Conservation (phyloP, 2,329 filamentous ascomycete genomes). For the Corinectria fuckeliana region DNA sequence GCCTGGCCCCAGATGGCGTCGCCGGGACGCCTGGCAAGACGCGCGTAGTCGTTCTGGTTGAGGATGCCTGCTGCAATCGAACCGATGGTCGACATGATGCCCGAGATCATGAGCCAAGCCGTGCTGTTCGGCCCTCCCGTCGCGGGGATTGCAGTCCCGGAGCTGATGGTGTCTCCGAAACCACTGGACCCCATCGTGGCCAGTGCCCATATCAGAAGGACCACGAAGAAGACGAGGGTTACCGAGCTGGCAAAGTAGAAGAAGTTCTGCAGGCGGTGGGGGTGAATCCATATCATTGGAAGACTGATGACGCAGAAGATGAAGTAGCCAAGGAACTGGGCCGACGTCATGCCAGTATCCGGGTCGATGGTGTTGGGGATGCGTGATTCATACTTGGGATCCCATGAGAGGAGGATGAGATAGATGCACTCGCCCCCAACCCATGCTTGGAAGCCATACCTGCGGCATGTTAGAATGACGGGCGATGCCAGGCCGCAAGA, state of each 20-base stretch:
- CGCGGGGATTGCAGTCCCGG: conserved; percentile 27
- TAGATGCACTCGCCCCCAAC: conserved; percentile 55
- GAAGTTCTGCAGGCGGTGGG: conserved; percentile 51
- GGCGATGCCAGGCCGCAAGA: neutral
- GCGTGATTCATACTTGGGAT: conserved; percentile 50
- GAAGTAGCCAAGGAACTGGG: conserved; percentile 51
- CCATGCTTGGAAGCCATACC: conserved; percentile 55
- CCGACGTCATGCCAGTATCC: conserved; percentile 51
- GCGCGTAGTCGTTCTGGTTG: conserved; percentile 49
- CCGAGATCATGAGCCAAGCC: conserved; percentile 47
- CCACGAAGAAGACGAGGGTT: conserved; percentile 50
- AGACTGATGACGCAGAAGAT: conserved; percentile 52
- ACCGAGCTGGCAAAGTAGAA: conserved; percentile 49
- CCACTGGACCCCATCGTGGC: conserved; percentile 50
- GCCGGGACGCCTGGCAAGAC: conserved; percentile 41
- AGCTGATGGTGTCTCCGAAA: conserved; percentile 45
- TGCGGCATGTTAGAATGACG: conserved; percentile 19
- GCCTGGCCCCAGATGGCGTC: conserved; percentile 46
- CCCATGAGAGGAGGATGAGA: conserved; percentile 53
- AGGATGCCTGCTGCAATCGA: conserved; percentile 48
- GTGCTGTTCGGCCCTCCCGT: conserved; percentile 41
- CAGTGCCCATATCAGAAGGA: conserved; percentile 52
- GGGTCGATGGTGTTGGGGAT: conserved; percentile 51
- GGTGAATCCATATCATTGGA: conserved; percentile 52
- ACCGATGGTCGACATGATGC: conserved; percentile 46